A percentile compares a stretch with the other conserved stretches of the same genome.
Conservation (phyloP, 352 stramenopile genomes). For the Globisporangium cystogenes region DNA sequence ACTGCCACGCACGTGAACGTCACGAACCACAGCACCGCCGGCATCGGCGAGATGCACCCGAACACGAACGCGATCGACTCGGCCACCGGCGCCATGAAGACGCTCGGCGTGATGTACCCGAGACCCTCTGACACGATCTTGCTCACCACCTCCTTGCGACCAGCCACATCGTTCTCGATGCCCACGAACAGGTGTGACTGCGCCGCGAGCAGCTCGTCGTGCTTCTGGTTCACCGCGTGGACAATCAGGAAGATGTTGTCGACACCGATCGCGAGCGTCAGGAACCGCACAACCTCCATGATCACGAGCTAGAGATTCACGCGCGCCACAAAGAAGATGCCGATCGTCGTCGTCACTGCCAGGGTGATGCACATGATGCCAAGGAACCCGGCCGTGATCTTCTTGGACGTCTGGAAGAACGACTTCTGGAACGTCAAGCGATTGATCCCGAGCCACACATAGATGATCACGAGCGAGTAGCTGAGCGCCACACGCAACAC, state of each 20-base stretch:
- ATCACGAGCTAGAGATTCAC: slow-evolving; percentile 65
- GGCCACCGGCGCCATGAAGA: slow-evolving; percentile 37
- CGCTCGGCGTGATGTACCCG: slow-evolving; percentile 52
- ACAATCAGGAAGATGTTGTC: slow-evolving; percentile 72
- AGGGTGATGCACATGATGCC: slow-evolving; percentile 60
- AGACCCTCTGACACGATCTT: slow-evolving; percentile 40
- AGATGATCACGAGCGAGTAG: slow-evolving; percentile 66
- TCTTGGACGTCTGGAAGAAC: slow-evolving; percentile 67
- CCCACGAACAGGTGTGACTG: slow-evolving; percentile 41
- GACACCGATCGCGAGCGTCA: slow-evolving; percentile 62
- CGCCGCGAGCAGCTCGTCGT: slow-evolving; percentile 38
- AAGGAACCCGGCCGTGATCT: slow-evolving; percentile 53
- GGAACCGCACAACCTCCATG: slow-evolving; percentile 54
- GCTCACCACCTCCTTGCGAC: slow-evolving; percentile 44
- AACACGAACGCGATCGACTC: slow-evolving; percentile 45
- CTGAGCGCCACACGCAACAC: slow-evolving; percentile 40
- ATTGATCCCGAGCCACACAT: slow-evolving; percentile 62
- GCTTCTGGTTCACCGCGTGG: slow-evolving; percentile 41
- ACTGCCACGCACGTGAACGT: slow-evolving; percentile 39
- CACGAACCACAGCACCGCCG: slow-evolving; percentile 61
- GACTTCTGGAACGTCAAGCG: slow-evolving; percentile 35
- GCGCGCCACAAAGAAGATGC: slow-evolving; percentile 56
- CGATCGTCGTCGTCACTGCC: slow-evolving; percentile 55
- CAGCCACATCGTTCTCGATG: slow-evolving; percentile 38
- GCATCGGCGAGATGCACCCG: slow-evolving; percentile 54